Evolutionary conservation across 306 rosid genomes (phyloP).

Genomic region (Gynostemma pentaphyllum): DNA sequence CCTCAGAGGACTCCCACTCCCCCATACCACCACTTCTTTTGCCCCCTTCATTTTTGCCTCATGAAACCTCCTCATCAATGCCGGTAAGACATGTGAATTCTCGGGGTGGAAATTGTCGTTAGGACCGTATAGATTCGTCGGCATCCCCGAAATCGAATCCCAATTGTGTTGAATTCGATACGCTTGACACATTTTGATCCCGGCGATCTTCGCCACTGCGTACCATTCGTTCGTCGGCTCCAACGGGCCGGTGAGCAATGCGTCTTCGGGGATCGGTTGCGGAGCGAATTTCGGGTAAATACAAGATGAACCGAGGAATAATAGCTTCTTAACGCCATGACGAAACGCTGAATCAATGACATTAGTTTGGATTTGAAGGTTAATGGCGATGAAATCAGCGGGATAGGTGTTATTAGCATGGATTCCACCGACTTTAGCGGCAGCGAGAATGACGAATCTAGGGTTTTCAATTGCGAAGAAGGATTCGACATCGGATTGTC

Average conservation of each 20-base stretch:
- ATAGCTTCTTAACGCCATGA: slow-evolving; percentile 54
- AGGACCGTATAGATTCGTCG: slow-evolving; percentile 82
- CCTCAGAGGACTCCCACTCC: slow-evolving; percentile 82
- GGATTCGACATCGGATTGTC: slow-evolving; percentile 74
- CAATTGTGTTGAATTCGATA: slow-evolving; percentile 68
- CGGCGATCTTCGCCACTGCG: slow-evolving; percentile 90
- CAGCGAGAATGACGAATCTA: slow-evolving; percentile 69
- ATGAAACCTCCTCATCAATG: slow-evolving; percentile 85
- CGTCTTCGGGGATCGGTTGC: slow-evolving; percentile 74
- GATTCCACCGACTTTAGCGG: slow-evolving; percentile 96
- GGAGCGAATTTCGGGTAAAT: slow-evolving; percentile 95
- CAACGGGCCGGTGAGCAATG: slow-evolving; percentile 70
- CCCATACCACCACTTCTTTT: slow-evolving; percentile 95
- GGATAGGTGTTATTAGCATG: slow-evolving; percentile 95
- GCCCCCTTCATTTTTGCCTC: slow-evolving; percentile 71
- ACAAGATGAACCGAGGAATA: slow-evolving; percentile 88
- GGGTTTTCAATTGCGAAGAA: slow-evolving; percentile 73
- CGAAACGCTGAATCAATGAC: slow-evolving; percentile 69
- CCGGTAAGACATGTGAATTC: slow-evolving; percentile 87
- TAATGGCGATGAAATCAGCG: slow-evolving; percentile 74
- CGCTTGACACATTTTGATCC: slow-evolving; percentile 94
- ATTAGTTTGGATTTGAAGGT: slow-evolving; percentile 90
- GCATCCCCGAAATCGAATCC: slow-evolving; percentile 98
- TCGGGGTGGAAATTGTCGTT: slow-evolving; percentile 82
- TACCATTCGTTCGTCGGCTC: slow-evolving; percentile 99